Evolutionary conservation across 1,284 basidiomycete species (phyloP).

Genomic region (Ustilago xerochloae): DNA sequence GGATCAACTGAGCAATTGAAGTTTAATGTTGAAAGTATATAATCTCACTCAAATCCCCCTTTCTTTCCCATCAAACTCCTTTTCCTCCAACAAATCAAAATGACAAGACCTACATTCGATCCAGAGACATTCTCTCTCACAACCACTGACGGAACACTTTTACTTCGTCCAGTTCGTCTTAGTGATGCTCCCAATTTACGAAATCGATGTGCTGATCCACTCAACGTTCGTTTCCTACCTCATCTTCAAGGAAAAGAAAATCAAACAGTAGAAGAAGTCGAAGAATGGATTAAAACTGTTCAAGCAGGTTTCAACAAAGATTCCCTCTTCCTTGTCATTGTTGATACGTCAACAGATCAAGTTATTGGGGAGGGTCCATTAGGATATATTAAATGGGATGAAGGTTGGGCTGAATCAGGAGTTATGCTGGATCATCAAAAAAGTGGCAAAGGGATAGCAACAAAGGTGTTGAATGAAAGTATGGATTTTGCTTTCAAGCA

Average conservation of each 20-base stretch:
- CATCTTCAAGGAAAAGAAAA: slow-evolving; percentile 33
- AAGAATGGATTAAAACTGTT: slow-evolving; percentile 23
- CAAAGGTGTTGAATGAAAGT: slow-evolving; percentile 19
- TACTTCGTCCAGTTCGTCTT: slow-evolving; percentile 19
- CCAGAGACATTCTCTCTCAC: slow-evolving; percentile 7
- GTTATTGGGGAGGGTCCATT: slow-evolving; percentile 36
- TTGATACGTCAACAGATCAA: neutral
- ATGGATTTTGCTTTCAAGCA: slow-evolving; percentile 37
- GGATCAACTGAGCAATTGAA: too few relatives aligned
- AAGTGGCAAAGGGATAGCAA: slow-evolving; percentile 12
- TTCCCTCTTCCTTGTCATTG: slow-evolving; percentile 31
- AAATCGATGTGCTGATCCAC: slow-evolving; percentile 24
- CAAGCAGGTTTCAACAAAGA: slow-evolving; percentile 33
- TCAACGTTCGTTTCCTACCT: slow-evolving; percentile 26
- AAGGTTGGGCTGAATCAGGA: slow-evolving; percentile 15
- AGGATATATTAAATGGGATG: slow-evolving; percentile 27
- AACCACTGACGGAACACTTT: neutral
- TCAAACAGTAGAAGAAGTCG: slow-evolving; percentile 23
- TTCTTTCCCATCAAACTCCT: neutral
- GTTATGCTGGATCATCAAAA: slow-evolving; percentile 32
- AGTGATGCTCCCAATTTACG: slow-evolving; percentile 32
- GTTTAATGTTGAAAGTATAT: too few relatives aligned
- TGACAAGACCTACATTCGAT: slow-evolving; percentile 34
- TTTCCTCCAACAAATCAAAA: neutral
- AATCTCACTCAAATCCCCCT: too few relatives aligned